Evolutionary conservation across 352 stramenopile species (phyloP).

Genomic region (Phytophthora hybrid): DNA sequence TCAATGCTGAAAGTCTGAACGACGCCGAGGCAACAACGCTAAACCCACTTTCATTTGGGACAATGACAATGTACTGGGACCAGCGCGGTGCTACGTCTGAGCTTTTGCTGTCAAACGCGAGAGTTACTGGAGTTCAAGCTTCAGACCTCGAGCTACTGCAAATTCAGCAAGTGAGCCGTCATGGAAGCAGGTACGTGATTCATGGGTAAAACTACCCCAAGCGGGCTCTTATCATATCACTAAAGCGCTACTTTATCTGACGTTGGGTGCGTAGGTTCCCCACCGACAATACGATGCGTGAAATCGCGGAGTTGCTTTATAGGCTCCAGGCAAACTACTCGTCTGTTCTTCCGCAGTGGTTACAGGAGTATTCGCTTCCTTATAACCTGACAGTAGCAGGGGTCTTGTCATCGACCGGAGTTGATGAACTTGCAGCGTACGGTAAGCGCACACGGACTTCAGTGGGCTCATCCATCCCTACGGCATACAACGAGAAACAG

Average conservation of each 20-base stretch:
- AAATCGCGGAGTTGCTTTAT: conserved; percentile 52
- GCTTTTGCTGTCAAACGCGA: conserved; percentile 37
- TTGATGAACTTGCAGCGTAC: conserved; percentile 49
- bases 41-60: conserved; percentile 48
- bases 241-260: conserved; percentile 8
- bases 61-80: conserved; percentile 69
- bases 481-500: conserved; percentile 38
- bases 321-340: conserved; percentile 56
- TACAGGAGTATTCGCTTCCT: conserved; percentile 63
- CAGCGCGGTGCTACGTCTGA: conserved; percentile 38
- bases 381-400: conserved; percentile 64
- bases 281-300: conserved; percentile 55
- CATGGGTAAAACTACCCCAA: too few relatives aligned
- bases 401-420: conserved; percentile 44
- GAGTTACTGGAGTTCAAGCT: conserved; percentile 26
- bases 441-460: conserved; percentile 46
- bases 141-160: conserved; percentile 64
- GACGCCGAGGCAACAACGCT: conserved; percentile 16
- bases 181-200: conserved; percentile 59
- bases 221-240: background rate
- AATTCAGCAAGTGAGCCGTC: conserved; percentile 66
- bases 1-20: conserved; percentile 21
- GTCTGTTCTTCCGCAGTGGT: conserved; percentile 51
- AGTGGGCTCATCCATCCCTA: conserved; percentile 12
- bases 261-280: conserved; percentile 46